phyloP scores from a whole-genome alignment of 2,329 filamentous ascomycete genomes.

The Keithomyces neogunnii region DNA sequence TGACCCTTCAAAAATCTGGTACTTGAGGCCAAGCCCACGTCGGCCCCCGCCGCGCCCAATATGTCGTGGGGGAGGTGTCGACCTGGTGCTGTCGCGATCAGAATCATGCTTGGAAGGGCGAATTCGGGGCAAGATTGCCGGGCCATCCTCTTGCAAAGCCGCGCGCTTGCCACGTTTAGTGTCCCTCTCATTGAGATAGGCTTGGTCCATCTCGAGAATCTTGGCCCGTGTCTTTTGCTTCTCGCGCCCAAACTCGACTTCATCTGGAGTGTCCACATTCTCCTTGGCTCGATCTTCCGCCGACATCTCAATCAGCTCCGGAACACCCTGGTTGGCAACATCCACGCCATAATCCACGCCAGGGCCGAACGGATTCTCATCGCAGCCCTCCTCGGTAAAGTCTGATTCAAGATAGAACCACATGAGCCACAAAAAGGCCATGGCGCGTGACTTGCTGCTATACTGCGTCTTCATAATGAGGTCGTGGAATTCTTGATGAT shows the following conservation, averaged over 20 bases:
- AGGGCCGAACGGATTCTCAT: conserved; percentile 81
- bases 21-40: conserved; percentile 38
- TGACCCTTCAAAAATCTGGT: conserved; percentile 52
- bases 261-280: conserved; percentile 65
- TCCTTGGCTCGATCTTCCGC: conserved; percentile 57
- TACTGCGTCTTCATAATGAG: conserved; percentile 85
- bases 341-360: conserved; percentile 58
- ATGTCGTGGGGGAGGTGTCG: conserved; percentile 31
- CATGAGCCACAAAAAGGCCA: conserved; percentile 93
- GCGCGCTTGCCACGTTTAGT: conserved; percentile 44
- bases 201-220: conserved; percentile 69
- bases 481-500: conserved; percentile 86
- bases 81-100: conserved; percentile 35
- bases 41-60: conserved; percentile 14
- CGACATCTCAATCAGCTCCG: conserved; percentile 56
- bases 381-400: conserved; percentile 78
- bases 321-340: conserved; percentile 61
- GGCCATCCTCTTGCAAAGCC: conserved; percentile 40
- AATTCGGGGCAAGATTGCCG: conserved; percentile 53
- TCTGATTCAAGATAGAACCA: conserved; percentile 99
- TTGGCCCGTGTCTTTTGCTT: conserved; percentile 68
- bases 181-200: conserved; percentile 54
- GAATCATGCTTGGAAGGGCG: conserved; percentile 53
- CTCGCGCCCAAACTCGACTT: conserved; percentile 60
- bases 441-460: conserved; percentile 74